Evolutionary conservation across 176 grass and related monocot species (phyloP), one percentile per base, ranked within the genome.

Genomic region (Alopecurus myosuroides): DNA sequence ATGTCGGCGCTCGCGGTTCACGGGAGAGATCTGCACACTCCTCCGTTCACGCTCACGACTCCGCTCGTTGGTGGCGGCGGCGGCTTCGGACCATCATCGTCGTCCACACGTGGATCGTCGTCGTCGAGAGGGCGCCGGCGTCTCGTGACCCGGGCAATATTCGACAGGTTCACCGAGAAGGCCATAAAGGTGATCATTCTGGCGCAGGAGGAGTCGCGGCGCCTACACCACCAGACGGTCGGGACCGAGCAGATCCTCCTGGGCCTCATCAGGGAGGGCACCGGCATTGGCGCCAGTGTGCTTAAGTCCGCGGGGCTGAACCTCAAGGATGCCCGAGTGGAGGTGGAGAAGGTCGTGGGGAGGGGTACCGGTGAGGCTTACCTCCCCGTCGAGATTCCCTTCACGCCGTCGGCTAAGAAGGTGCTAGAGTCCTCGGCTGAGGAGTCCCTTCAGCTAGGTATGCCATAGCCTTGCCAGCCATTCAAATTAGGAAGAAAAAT

Each of bases 291-390:
- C 83, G 88, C 93, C 34, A 98, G 90, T 62, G 96, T 95, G 19
- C 91, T 98, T 30, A 95, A 87, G 83, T 95, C 96, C 13, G 93
- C 95, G 83, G 96, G 96, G 23, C 90, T 98, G 42, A 98, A 98
- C 85, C 91, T 98, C 28, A 95, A 95, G 87, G 89, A 95, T 90
- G 91, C 91, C 0, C 87, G 93, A 18, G 93, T 87, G n/a, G 96
- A 98, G 84, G 96, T 98, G 67, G 96, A 98, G 70, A 95, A 98
- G 91, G 90, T 98, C 64, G 90, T 98, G 79, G 96, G 96, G 46
- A 88, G 89, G 37, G 96, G 96, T 71, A n/a, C n/a, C n/a, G n/a
- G n/a, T n/a, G 85, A 71, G 26, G 96, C 91, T 37, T 92, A 89
- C 77, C 81, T 92, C 81, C 89, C 91, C 63, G 81, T 93, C 22